Evolutionary conservation across 305 asterid species (phyloP).

Genomic region (Nicotiana rustica): DNA sequence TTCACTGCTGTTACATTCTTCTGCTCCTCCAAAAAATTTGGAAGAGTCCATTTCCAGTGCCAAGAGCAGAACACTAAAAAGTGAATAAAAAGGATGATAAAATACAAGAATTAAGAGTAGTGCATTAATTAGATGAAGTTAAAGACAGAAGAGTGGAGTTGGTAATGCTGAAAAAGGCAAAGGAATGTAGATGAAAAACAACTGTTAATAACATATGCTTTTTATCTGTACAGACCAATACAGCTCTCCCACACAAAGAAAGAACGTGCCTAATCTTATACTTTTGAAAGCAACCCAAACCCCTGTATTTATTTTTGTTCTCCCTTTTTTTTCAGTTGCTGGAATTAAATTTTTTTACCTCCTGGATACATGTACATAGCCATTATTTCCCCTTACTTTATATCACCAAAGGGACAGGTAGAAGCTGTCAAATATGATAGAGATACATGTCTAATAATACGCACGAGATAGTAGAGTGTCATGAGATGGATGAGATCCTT

Average conservation of each 20-base stretch:
- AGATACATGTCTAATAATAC: slow-evolving; percentile 36
- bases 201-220: background rate
- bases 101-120: too few species aligned
- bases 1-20: slow-evolving; percentile 57
- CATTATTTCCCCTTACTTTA: slow-evolving; percentile 42
- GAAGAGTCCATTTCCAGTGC: slow-evolving; percentile 42
- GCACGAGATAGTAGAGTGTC: too few species aligned
- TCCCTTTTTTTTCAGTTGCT: slow-evolving; percentile 20
- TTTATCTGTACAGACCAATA: background rate
- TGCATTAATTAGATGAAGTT: background rate
- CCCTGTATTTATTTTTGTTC: slow-evolving; percentile 27
- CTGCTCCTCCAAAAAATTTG: slow-evolving; percentile 38
- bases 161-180: background rate
- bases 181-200: background rate
- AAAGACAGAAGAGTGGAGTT: slow-evolving; percentile 3
- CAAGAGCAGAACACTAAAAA: background rate
- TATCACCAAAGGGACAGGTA: slow-evolving; percentile 45
- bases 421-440: slow-evolving; percentile 46
- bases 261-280: slow-evolving; percentile 15
- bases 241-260: slow-evolving; percentile 13
- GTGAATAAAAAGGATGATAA: background rate
- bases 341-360: slow-evolving; percentile 43
- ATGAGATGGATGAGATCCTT: background rate
- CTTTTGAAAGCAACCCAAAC: slow-evolving; percentile 31
- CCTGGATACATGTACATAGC: slow-evolving; percentile 41